Base-by-base conservation (phyloP, 2,329 filamentous ascomycete genomes). In the Microthyrium microscopicum region DNA sequence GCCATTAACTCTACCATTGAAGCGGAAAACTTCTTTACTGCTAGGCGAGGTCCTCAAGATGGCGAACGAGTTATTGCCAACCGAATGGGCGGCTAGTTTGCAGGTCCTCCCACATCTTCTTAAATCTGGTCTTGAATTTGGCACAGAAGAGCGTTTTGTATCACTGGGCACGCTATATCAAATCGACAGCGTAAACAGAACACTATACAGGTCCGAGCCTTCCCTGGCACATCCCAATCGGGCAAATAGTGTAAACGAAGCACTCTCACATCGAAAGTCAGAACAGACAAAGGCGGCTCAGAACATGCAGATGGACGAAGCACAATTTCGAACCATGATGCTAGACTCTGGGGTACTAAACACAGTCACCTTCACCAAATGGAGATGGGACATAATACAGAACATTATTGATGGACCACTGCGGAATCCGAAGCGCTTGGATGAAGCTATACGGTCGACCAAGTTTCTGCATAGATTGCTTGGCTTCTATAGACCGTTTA, bases 401-500 rank as follows among this genome's bases (percentile, higher is more conserved):
- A 79, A 77, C 45, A 74, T 95, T 33, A 85, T 98, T 22, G 87
- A 95, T 50, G 91, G 89, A 0, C 89, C 91, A 1, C 58, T 98
- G 16, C 77, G 84, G 17, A 92, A 84, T 42, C 77, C 85, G 1
- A 94, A 93, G 54, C 70, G 89, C 8, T 65, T 98, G 4, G 87
- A 94, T 44, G 89, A 98, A 54, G 87, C 87, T 1, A 80, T 92
- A 50, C 87, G 84, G 51, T 84, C 79, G 1, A 92, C 85, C 3
- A 95, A 95, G 51, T 98, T 95, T 48, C 77, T 95, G 46, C 94
- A 95, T 58, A 70, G 91, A 7, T 66, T 98, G 37, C 74, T 94
- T 52, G 89, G 84, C 39, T 98, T 98, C 51, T 92, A 93, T 51
- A 71, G 89, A 8, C 89, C 89, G 1, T 98, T 98, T 60, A 98